Evolutionary conservation across 441 rosid species (phyloP).

Genomic region (Gossypium trilobum): DNA sequence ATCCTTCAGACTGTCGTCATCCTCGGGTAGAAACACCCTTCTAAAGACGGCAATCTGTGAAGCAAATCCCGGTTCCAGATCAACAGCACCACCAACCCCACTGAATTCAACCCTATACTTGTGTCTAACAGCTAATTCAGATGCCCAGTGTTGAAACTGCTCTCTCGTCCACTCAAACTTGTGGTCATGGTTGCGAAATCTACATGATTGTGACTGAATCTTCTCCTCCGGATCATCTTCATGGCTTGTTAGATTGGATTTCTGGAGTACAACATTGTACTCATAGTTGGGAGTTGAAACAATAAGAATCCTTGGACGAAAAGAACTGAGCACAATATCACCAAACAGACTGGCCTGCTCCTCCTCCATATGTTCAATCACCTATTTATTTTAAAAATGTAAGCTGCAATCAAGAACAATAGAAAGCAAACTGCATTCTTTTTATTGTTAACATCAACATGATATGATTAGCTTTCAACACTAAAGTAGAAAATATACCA

Average conservation of each 20-base stretch:
- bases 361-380: slow-evolving; percentile 98
- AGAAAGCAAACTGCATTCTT: background rate
- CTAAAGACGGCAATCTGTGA: slow-evolving; percentile 81
- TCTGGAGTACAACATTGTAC: slow-evolving; percentile 76
- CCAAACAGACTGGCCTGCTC: slow-evolving; percentile 72
- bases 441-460: background rate
- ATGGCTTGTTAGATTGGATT: slow-evolving; percentile 32
- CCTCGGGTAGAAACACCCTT: slow-evolving; percentile 18
- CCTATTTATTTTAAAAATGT: slow-evolving; percentile 34
- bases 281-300: slow-evolving; percentile 91
- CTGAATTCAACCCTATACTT: slow-evolving; percentile 66
- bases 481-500: background rate
- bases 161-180: slow-evolving; percentile 95
- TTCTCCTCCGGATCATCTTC: slow-evolving; percentile 62
- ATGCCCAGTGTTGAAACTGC: slow-evolving; percentile 74
- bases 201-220: slow-evolving; percentile 36
- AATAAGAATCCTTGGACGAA: slow-evolving; percentile 57
- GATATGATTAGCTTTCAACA: background rate
- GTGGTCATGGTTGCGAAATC: slow-evolving; percentile 90
- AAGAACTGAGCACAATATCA: slow-evolving; percentile 47
- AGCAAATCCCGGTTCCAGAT: slow-evolving; percentile 74
- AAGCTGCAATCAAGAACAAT: background rate
- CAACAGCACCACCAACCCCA: slow-evolving; percentile 78
- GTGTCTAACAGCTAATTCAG: slow-evolving; percentile 47
- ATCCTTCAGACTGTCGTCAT: slow-evolving; percentile 14